Conservation (phyloP, 108 stramenopile species). For the Pseudonitzschia multiseries region DNA sequence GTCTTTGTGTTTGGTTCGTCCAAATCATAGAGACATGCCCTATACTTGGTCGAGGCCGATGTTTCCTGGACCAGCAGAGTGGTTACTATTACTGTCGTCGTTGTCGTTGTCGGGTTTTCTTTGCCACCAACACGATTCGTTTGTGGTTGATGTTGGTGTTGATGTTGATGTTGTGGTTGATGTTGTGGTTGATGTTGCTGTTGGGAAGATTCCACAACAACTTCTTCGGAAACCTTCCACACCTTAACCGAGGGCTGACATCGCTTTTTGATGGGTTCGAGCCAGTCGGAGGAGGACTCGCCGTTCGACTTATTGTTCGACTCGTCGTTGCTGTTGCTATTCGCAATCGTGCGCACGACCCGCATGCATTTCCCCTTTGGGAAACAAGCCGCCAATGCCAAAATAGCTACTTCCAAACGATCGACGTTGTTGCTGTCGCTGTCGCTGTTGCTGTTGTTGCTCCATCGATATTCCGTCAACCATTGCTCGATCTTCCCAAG, state of each 20-base stretch:
- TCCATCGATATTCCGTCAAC: slow-evolving; percentile 6
- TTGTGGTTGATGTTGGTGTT: too few relatives aligned
- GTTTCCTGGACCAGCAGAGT: slow-evolving; percentile 25
- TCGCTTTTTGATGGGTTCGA: slow-evolving; percentile 12
- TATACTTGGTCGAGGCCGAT: slow-evolving; percentile 18
- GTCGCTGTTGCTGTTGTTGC: not conserved
- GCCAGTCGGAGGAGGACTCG: not conserved
- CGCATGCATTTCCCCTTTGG: slow-evolving; percentile 34
- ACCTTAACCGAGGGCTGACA: slow-evolving; percentile 20
- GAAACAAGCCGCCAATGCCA: slow-evolving; percentile 27
- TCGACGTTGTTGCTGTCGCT: not conserved
- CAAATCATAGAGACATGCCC: slow-evolving; percentile 12
- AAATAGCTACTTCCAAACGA: not conserved
- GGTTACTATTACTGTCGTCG: slow-evolving; percentile 5
- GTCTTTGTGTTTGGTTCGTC: not conserved
- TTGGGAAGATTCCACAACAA: too few relatives aligned
- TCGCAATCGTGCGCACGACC: not conserved
- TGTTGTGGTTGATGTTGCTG: too few relatives aligned
- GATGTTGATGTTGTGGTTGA: too few relatives aligned
- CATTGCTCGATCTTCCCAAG: not conserved
- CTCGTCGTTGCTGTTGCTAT: not conserved
- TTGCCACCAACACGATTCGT: too few relatives aligned
- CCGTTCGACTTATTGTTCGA: not conserved
- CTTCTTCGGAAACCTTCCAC: slow-evolving; percentile 3
- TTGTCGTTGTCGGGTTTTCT: too few relatives aligned